Base-by-base conservation (phyloP, 2,329 filamentous ascomycete genomes). In the Pseudomassariella vexata region DNA sequence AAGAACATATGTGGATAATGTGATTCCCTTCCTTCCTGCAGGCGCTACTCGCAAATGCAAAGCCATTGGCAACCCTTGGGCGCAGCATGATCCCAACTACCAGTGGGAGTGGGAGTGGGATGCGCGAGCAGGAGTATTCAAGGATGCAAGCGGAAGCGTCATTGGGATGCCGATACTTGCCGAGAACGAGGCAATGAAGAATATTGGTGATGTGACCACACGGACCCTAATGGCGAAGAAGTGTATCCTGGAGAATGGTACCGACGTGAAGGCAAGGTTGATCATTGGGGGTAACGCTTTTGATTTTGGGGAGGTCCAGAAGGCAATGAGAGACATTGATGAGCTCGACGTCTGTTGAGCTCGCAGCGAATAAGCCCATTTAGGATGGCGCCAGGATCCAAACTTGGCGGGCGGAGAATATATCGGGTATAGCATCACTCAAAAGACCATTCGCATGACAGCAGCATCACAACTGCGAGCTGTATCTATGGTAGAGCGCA, bases 51-150 rank as follows among this genome's bases (percentile, higher is more conserved):
- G 49, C 27, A 50, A 47, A 20, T 50, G 48, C 42, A 49, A 50
- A 19, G 49, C 32, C 28, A 32, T 53, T 20, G 45, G 26, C 28
- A 54, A 54, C 40, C 49, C 50, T 9, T 55, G 50, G 50, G 50
- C 50, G 16, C 45, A 45, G 30, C 41, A 36, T 22, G 50, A 54
- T 30, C 34, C 42, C 7, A 31, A 34, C 36, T 48, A 50, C 34
- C 20, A 34, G 14, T 55, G 44, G 44, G 46, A 51, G 35, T 54
- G 48, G 49, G 38, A 38, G 24, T 55, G 49, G 48, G 48, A 53
- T 32, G 37, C 40, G n/a, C 20, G 36, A 17, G 37, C 39, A 9
- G 36, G 33, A 30, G 37, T 34, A 6, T 23, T 50, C 19, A 42
- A 47, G 30, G 45, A 46, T 20, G 29, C 35, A 5, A 24, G 26